These are phyloP conservation scores for Centrapalus pauciflorus DNA, from an alignment of 129 eudicot genomes.

Conservation along the genomic window DNA sequence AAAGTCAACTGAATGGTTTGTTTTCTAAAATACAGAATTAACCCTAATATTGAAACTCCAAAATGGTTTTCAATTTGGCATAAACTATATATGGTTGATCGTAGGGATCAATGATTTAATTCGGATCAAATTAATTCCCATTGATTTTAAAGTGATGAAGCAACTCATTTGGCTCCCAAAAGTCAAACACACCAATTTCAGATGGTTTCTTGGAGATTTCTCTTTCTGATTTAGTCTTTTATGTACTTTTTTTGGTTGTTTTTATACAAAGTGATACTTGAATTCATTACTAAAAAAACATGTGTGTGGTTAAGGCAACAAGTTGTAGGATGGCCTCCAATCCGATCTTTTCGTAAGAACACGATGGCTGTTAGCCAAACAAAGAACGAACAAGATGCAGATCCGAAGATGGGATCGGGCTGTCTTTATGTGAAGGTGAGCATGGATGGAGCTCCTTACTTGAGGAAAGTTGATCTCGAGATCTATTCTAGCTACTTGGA, in stretches of 20 bases:
- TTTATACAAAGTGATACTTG: background rate
- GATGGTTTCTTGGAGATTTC: background rate
- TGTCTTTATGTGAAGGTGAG: slow-evolving; percentile 63
- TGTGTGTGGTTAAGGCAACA: slow-evolving; percentile 44
- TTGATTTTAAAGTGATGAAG: background rate
- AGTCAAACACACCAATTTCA: slow-evolving; percentile 7
- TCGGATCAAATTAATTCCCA: background rate
- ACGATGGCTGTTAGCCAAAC: slow-evolving; percentile 49
- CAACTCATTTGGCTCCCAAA: background rate
- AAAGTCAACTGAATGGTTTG: slow-evolving; percentile 7
- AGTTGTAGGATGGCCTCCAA: slow-evolving; percentile 87
- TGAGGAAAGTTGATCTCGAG: slow-evolving; percentile 67
- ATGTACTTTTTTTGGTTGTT: background rate
- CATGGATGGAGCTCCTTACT: slow-evolving; percentile 86
- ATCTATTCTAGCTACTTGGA: slow-evolving; percentile 46
- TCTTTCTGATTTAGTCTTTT: background rate
- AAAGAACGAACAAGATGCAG: slow-evolving; percentile 38
- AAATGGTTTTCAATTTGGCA: background rate
- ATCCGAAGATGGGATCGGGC: slow-evolving; percentile 39
- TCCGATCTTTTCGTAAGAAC: slow-evolving; percentile 63
- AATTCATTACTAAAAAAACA: background rate
- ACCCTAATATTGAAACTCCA: background rate
- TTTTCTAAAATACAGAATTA: background rate
- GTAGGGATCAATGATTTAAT: background rate
- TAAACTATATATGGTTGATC: background rate